Base-by-base conservation (phyloP, 1,284 basidiomycete species). In the Ganoderma meredithae region DNA sequence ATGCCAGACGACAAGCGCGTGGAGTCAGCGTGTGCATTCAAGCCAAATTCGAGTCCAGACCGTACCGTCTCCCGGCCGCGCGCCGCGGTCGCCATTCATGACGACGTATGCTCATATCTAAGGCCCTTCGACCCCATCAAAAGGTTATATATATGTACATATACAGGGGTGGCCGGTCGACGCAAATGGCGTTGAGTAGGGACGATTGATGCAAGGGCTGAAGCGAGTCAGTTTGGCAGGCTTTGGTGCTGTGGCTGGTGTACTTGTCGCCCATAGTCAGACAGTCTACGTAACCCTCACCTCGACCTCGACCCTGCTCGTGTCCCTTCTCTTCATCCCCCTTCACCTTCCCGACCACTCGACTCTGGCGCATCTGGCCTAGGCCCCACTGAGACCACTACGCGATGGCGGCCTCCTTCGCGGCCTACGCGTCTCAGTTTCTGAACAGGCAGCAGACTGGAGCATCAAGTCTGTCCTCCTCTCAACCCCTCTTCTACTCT, bases 401-500 rank as follows among this genome's bases (percentile, higher is more conserved):
- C 65, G 59, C 62, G 72, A 86, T 86, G 86, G 81, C 85, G 63
- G 82, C 86, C 69, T 89, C 88, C 64, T 90, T 91, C 76, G 88
- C 88, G 71, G 84, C 84, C 27, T 90, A 89, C 79, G 90, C 90
- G 58, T 90, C 89, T 27, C 88, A 90, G 72, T 90, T 89, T 73
- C 80, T 90, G 72, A 87, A 82, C 71, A 82, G 83, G 71, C 85
- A 86, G 70, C 83, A 83, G 71, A 81, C 82, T 73, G 77, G 77
- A 66, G 73, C 79, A 75, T 74, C 81, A 39, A 84, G 81, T 78
- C 80, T 83, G 75, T 81, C 84, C n/a, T 88, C 89, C 55, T 89
- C 88, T 41, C 91, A 92, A 77, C 91, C 92, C 67, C 86, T 93
- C 77, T 93, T 93, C 83, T 93, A 90, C 83, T 93, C 91, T 19